Conservation (phyloP, 257 asterid genomes). For the Przewalskia tangutica region DNA sequence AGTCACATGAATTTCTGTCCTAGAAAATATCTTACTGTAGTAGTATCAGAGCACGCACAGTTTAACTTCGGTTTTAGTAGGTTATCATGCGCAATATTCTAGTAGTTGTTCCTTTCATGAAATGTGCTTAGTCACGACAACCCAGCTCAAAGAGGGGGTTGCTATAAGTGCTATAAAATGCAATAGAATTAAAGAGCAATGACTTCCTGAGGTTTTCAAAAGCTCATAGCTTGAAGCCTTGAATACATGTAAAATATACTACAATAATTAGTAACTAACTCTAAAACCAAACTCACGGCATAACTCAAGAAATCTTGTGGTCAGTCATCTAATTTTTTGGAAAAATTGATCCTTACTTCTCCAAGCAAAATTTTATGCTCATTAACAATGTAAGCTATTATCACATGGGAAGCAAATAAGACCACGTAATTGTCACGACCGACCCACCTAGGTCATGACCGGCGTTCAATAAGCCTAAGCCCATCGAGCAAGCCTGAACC, state of each 20-base stretch:
- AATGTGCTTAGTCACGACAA: neutral
- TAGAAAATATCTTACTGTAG: neutral
- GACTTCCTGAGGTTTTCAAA: neutral
- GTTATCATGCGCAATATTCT: neutral
- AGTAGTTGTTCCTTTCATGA: neutral
- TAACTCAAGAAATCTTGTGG: neutral
- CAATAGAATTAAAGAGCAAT: no score
- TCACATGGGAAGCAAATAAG: no score
- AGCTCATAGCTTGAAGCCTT: neutral
- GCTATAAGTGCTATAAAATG: neutral
- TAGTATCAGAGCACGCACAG: neutral
- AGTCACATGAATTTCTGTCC: neutral
- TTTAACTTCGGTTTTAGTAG: neutral
- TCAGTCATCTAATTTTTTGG: neutral
- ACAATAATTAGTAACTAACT: neutral
- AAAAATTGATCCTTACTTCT: neutral
- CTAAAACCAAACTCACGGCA: neutral
- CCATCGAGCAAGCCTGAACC: no score
- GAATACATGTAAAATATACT: neutral
- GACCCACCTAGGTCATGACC: no score
- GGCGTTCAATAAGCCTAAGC: no score
- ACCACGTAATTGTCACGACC: no score
- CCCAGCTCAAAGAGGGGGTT: neutral
- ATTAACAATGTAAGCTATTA: no score
- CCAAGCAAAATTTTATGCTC: neutral